Conservation (phyloP, 2,329 filamentous ascomycete genomes). For the Laburnicola sp. region DNA sequence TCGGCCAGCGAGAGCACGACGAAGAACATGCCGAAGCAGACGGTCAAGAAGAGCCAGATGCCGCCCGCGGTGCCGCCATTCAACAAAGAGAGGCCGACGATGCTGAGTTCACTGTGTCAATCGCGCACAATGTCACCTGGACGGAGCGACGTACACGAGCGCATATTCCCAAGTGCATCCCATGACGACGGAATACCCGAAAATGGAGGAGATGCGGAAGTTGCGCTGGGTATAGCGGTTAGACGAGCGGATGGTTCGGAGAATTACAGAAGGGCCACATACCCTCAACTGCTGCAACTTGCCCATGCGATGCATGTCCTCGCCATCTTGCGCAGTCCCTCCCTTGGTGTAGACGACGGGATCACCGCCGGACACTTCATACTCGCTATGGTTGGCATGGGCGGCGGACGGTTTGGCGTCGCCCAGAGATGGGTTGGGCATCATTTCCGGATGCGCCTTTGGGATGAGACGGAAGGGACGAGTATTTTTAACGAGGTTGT, state of each 20-base stretch:
- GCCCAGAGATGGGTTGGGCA: no score
- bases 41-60: constrained; percentile 32
- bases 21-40: constrained; percentile 23
- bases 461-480: no score
- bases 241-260: neutral
- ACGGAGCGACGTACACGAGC: constrained; percentile 13
- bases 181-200: constrained; percentile 22
- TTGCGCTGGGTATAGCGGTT: constrained; percentile 15
- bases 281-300: constrained; percentile 27
- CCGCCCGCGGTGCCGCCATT: constrained; percentile 35
- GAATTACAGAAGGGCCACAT: neutral
- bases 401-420: no score
- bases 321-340: constrained; percentile 12
- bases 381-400: no score
- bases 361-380: no score
- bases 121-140: neutral
- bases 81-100: constrained; percentile 14
- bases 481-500: no score
- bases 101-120: neutral
- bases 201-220: constrained; percentile 22
- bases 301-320: constrained; percentile 30
- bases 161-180: constrained; percentile 26
- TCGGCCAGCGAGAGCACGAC: constrained; percentile 31
- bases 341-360: no score
- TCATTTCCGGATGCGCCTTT: no score